Base-by-base conservation (phyloP, 2,329 filamentous ascomycete species). In the Helotiales sp. region DNA sequence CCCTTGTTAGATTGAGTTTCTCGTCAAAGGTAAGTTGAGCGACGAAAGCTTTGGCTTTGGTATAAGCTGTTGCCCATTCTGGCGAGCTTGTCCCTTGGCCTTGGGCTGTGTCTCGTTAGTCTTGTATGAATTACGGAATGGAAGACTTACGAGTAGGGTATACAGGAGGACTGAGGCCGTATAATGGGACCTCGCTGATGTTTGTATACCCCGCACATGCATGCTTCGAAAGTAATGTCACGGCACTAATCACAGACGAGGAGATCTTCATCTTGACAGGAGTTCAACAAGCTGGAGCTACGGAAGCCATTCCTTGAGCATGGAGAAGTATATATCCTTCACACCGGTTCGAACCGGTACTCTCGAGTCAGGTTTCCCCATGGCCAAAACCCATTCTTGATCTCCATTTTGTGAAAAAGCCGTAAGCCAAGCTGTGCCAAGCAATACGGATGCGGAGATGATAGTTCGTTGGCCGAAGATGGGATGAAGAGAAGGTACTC, bases 1-100 rank as follows among this genome's bases (percentile, higher is more conserved):
- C 56, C 12, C 38, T 44, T 1, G 59, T 62, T 7, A 65, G n/a
- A 38, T 63, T 62, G 12, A 87, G 85, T 75, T 92, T 92, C 70
- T 92, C 89, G 1, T 87, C 88, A 53, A 92, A 72, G 0, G 87
- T 91, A 87, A 93, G 89, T 49, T 83, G 81, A 52, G 83, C 81
- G 15, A 92, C 88, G 19, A 92, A 71, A 2, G 77, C 73, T 54
- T 84, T 79, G 1, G 89, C 89, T 66, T 88, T 90, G 51, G 74
- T 74, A 67, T 91, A 92, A 66, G 87, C 88, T 24, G 81, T 80
- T 24, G 75, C 76, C 89, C 89, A 93, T 9, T 12, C 29, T 33
- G 54, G 27, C 17, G 54, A 50, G 15, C 30, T 38, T 9, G 22
- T 40, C 10, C 53, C 33, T 31, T 55, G 7, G n/a, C 44, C 53